Percentiles rank a stretch among this genome's conserved stretches.
Evolutionary conservation across 2,329 filamentous ascomycete genomes (phyloP).

Genomic region (Phialophora tarda): DNA sequence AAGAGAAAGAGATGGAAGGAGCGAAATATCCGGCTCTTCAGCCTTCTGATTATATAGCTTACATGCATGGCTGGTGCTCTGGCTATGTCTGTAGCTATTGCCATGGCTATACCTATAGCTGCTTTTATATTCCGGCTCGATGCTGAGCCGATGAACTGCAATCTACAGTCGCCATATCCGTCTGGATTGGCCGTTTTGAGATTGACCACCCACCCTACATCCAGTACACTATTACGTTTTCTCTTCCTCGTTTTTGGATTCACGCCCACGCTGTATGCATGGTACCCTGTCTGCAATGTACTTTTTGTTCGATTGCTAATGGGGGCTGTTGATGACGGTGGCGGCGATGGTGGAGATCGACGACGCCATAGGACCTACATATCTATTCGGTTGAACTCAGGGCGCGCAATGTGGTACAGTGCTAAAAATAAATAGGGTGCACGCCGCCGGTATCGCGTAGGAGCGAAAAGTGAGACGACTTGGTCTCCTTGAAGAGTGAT

Average conservation of each 20-base stretch:
- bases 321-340: no score
- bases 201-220: neutral
- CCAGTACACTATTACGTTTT: no score
- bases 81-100: neutral
- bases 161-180: constrained; percentile 22
- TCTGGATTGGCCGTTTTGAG: constrained; percentile 24
- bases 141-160: neutral
- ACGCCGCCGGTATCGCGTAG: neutral
- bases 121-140: neutral
- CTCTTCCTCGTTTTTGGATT: neutral
- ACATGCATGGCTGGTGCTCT: neutral
- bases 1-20: neutral
- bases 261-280: neutral
- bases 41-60: constrained; percentile 9
- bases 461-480: neutral
- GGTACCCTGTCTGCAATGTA: neutral
- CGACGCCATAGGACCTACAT: neutral
- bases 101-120: neutral
- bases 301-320: no score
- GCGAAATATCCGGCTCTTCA: constrained; percentile 37
- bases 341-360: no score
- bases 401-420: neutral
- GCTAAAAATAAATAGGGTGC: neutral
- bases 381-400: neutral
- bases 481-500: no score